Evolutionary conservation across 148 eudicot species (phyloP).

Genomic region (Persicaria tinctoria): DNA sequence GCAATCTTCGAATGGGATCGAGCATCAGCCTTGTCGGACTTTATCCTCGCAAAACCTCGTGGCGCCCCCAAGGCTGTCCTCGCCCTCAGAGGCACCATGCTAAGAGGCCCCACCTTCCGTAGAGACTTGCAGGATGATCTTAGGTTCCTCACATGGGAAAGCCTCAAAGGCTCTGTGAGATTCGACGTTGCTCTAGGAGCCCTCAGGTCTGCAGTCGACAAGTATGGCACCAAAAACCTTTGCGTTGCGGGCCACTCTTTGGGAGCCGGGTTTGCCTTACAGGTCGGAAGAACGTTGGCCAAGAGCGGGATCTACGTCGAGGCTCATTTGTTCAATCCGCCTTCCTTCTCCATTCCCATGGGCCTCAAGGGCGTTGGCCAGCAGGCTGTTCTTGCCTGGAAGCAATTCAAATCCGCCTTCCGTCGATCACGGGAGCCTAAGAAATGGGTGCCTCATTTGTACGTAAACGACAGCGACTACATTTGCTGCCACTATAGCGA

Average conservation of each 20-base stretch:
- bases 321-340: slow-evolving; percentile 87
- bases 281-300: slow-evolving; percentile 69
- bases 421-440: slow-evolving; percentile 16
- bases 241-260: slow-evolving; percentile 73
- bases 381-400: slow-evolving; percentile 61
- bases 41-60: slow-evolving; percentile 55
- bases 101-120: slow-evolving; percentile 55
- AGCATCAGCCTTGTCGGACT: slow-evolving; percentile 59
- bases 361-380: slow-evolving; percentile 58
- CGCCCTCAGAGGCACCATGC: slow-evolving; percentile 72
- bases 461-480: slow-evolving; percentile 77
- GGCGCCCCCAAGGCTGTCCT: slow-evolving; percentile 80
- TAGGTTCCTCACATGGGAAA: slow-evolving; percentile 85
- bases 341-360: slow-evolving; percentile 73
- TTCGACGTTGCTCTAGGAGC: slow-evolving; percentile 45
- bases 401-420: slow-evolving; percentile 49
- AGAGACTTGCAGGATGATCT: slow-evolving; percentile 77
- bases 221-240: slow-evolving; percentile 54
- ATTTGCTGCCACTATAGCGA: slow-evolving; percentile 59
- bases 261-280: slow-evolving; percentile 89
- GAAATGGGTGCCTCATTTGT: slow-evolving; percentile 78
- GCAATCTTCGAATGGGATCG: slow-evolving; percentile 81
- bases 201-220: slow-evolving; percentile 35
- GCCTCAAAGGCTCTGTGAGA: slow-evolving; percentile 72
- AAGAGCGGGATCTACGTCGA: slow-evolving; percentile 67